Evolutionary conservation across 2,329 filamentous ascomycete species (phyloP), one percentile per base, ranked within the genome.

Genomic region (Pezicula carpinea): DNA sequence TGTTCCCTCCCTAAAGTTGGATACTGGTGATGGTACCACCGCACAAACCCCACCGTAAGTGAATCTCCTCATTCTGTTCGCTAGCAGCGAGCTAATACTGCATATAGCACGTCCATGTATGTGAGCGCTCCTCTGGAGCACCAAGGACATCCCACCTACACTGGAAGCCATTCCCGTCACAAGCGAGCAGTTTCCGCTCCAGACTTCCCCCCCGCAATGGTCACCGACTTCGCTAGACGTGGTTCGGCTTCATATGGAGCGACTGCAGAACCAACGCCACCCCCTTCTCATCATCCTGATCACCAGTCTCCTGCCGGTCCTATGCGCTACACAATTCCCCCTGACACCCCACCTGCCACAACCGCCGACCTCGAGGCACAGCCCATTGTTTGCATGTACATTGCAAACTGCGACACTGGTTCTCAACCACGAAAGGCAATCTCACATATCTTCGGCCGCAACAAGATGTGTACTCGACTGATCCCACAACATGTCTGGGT

Each of bases 361-460:
- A 34, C 48, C 47, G 52, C 35, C 14, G 50, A 52, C 10, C 36
- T 35, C 17, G 51, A 53, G 10, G 23, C 40, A 18, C 45, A 57
- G 13, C 38, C 44, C 5, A 48, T 58, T 26, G 46, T 54, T 19
- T 84, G 80, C 58, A 76, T 80, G 68, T 81, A 76, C 53, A 73
- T 76, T 14, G 63, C 70, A 1, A 69, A 77, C 50, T 85, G 82
- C 59, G 72, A 77, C 39, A 83, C 79, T 0, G 74, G 73, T 4
- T 81, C 79, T 5, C 74, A 79, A 46, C 75, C 76, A 19, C 80
- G 88, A 40, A 92, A 92, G 66, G 82, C 85, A 5, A 85, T 92
- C 49, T 89, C 85, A 0, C 87, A 93, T 59, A 78, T 91, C 46
- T 92, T 92, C 56, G 88, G 88, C 18, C 80, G 89, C 32, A 93